These are phyloP conservation scores for Pythium graminicola DNA, from an alignment of 352 stramenopile genomes.

Conservation along the genomic window DNA sequence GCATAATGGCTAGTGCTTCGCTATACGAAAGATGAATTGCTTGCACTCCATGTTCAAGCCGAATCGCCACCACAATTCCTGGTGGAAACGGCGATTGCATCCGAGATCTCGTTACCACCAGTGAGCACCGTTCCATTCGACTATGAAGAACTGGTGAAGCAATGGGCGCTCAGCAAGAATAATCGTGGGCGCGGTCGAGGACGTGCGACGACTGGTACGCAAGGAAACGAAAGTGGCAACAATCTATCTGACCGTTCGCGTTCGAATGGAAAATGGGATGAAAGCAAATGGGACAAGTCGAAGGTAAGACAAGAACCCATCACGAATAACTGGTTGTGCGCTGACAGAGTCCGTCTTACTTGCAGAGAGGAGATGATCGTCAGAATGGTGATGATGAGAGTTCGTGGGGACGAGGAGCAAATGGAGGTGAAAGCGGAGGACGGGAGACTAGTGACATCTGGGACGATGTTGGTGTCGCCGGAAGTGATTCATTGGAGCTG, in stretches of 20 bases:
- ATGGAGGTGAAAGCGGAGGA: conserved; percentile 15
- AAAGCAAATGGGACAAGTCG: conserved; percentile 45
- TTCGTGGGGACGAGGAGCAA: conserved; percentile 54
- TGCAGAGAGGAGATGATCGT: conserved; percentile 25
- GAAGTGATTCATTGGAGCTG: conserved; percentile 20
- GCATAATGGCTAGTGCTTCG: conserved; percentile 36
- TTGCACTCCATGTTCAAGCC: conserved; percentile 63
- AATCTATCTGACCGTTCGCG: conserved; percentile 35
- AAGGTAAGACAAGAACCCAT: no score
- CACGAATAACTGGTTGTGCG: no score
- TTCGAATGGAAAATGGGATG: conserved; percentile 43
- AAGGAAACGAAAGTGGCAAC: conserved; percentile 22
- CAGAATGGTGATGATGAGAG: conserved; percentile 35
- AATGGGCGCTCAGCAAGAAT: conserved; percentile 76
- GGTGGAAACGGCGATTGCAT: conserved; percentile 57
- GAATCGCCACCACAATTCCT: conserved; percentile 43
- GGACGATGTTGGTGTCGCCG: conserved; percentile 54
- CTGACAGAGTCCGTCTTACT: no score
- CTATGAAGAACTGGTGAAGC: conserved; percentile 85
- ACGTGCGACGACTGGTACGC: conserved; percentile 33
- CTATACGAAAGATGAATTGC: conserved; percentile 74
- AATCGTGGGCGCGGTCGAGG: conserved; percentile 71
- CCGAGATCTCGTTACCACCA: conserved; percentile 55
- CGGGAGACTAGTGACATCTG: conserved; percentile 51
- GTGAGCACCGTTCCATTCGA: conserved; percentile 76